Percentiles rank a stretch among this genome's conserved stretches.
These are phyloP conservation scores for Pseudodiploospora longispora DNA, from an alignment of 2,329 filamentous ascomycete genomes.

Conservation along the genomic window DNA sequence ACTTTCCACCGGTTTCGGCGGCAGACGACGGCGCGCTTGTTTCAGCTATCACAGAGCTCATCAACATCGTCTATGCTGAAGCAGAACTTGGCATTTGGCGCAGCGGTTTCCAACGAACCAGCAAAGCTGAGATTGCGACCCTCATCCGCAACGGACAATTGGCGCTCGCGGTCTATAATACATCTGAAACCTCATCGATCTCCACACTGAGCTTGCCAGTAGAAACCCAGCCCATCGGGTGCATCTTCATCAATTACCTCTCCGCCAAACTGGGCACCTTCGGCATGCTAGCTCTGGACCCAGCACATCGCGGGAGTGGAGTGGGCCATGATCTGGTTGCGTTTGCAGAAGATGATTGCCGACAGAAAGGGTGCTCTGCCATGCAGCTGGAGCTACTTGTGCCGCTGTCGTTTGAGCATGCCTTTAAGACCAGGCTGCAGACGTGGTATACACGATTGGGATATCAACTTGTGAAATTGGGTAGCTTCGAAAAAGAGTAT, in stretches of 20 bases:
- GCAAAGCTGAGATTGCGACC: slow-evolving; percentile 11
- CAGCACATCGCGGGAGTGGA: slow-evolving; percentile 14
- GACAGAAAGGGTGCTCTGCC: slow-evolving; percentile 15
- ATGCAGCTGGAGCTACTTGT: slow-evolving; percentile 23
- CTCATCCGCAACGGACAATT: slow-evolving; percentile 16
- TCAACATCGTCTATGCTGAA: slow-evolving; percentile 19
- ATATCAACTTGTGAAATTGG: slow-evolving; percentile 18
- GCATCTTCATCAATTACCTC: slow-evolving; percentile 17
- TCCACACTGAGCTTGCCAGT: background rate
- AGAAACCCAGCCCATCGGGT: slow-evolving; percentile 14
- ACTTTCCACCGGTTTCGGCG: slow-evolving; percentile 11
- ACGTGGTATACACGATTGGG: slow-evolving; percentile 22
- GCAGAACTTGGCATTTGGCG: slow-evolving; percentile 20
- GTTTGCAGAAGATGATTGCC: slow-evolving; percentile 21
- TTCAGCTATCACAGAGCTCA: slow-evolving; percentile 12
- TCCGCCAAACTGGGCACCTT: slow-evolving; percentile 16
- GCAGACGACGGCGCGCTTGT: slow-evolving; percentile 13
- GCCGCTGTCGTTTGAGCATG: slow-evolving; percentile 18
- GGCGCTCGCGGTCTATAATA: slow-evolving; percentile 14
- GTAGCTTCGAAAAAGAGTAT: slow-evolving; percentile 19
- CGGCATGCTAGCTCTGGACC: slow-evolving; percentile 21
- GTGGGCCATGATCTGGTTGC: slow-evolving; percentile 15
- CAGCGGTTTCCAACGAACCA: slow-evolving; percentile 19
- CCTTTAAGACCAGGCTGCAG: slow-evolving; percentile 17
- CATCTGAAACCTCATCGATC: background rate